Base-by-base conservation (phyloP, 345 rosid species). In the Noccaea caerulescens region DNA sequence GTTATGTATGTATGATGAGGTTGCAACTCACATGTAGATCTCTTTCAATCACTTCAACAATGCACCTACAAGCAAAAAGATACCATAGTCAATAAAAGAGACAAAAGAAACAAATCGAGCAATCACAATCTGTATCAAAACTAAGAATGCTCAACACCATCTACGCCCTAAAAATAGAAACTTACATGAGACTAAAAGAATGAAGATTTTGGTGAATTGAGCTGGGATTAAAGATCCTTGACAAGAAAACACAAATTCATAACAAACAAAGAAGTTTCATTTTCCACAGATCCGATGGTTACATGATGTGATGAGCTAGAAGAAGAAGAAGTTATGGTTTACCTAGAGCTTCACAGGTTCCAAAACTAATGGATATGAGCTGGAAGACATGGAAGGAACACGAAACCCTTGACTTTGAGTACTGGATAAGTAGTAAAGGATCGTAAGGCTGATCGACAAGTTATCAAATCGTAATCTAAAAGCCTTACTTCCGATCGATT, bases 281-380 rank as follows among this genome's bases (percentile, higher is more conserved):
- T 59, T 60, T 37, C 53, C 12, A 42, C 61, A 72, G 81, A 78
- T 78, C 81, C 70, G 66, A 56, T 37, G 69, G 55, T 13, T 59
- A 2, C 39, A 72, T 32, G 45, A 47, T 9, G 34, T 3, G 13
- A 62, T 10, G 63, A 63, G 66, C 57, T 63, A 62, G 3, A 49
- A 54, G 1, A 72, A 54, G 1, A 72, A 67, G 43, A 36, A 63
- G 9, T 1, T 1, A 25, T 3, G 3, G 36, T 33, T 63, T 76
- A 70, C 80, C 76, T 76, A 76, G 33, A 71, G 63, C 72, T 57
- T 42, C 37, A 23, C 4, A 63, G 30, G 5, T 14, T 54, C 23
- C 49, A 56, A 61, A 77, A 47, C 0, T 58, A 65, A 58, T 36
- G 7, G 32, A 51, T 50, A 52, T 34, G 72, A 51, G 69, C 46